These are phyloP conservation scores for Halophytophthora batemanensis DNA, from an alignment of 352 stramenopile species.

Conservation along the genomic window DNA sequence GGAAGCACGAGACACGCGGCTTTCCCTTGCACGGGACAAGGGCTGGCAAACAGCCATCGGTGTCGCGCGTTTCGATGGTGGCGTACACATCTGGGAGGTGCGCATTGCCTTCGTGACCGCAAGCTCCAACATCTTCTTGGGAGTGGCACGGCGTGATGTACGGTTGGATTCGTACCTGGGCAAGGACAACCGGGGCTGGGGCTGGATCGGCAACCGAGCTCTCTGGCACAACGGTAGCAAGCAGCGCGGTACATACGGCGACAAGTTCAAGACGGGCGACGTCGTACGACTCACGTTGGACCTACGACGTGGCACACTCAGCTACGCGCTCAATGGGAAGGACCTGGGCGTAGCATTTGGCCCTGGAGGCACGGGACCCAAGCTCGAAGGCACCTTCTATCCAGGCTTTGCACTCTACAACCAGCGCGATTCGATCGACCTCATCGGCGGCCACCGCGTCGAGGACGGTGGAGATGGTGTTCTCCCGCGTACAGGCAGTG, in stretches of 20 bases:
- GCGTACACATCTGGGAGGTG: slow-evolving; percentile 88
- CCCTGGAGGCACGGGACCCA: slow-evolving; percentile 76
- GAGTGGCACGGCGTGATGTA: slow-evolving; percentile 80
- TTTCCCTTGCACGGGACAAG: slow-evolving; percentile 85
- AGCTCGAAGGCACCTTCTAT: slow-evolving; percentile 86
- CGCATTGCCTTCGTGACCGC: slow-evolving; percentile 84
- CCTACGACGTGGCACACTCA: slow-evolving; percentile 76
- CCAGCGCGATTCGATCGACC: slow-evolving; percentile 82
- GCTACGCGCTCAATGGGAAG: slow-evolving; percentile 88
- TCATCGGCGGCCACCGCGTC: slow-evolving; percentile 81
- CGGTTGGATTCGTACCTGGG: slow-evolving; percentile 87
- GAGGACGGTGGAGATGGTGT: slow-evolving; percentile 49
- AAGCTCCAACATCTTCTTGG: slow-evolving; percentile 90
- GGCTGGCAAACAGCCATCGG: slow-evolving; percentile 88
- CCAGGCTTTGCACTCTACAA: slow-evolving; percentile 87
- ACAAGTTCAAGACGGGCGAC: slow-evolving; percentile 90
- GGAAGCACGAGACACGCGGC: slow-evolving; percentile 77
- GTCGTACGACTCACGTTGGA: slow-evolving; percentile 82
- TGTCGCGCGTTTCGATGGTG: slow-evolving; percentile 82
- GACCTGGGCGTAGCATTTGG: slow-evolving; percentile 88
- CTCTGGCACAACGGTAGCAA: slow-evolving; percentile 91
- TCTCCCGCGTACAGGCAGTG: slow-evolving; percentile 28
- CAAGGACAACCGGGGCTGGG: slow-evolving; percentile 91
- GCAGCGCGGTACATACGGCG: slow-evolving; percentile 85
- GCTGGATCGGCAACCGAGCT: slow-evolving; percentile 88